phyloP scores from a whole-genome alignment of 2,329 filamentous ascomycete species.

The Aureobasidium sp. region DNA sequence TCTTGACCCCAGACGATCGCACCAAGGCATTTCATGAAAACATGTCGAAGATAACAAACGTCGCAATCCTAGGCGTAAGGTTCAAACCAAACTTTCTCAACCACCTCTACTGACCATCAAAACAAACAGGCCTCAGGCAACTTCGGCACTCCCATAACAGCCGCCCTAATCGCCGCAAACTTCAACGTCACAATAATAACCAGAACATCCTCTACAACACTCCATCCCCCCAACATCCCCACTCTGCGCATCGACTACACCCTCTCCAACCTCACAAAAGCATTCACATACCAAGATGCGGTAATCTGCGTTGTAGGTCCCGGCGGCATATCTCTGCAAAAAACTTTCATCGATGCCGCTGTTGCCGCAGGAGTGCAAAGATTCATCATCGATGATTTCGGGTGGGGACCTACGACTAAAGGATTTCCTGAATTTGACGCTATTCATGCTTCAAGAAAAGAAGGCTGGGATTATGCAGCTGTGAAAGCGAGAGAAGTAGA shows the following conservation, averaged over 20 bases:
- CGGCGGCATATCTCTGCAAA: constrained; percentile 15
- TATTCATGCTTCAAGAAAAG: background rate
- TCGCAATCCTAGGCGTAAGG: constrained; percentile 5
- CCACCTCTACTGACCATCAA: too few relatives aligned
- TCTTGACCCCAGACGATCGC: too few relatives aligned
- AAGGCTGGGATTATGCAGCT: constrained; percentile 22
- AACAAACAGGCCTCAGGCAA: constrained; percentile 18
- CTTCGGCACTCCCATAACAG: constrained; percentile 20
- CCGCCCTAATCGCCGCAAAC: constrained; percentile 14
- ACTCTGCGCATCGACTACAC: constrained; percentile 38
- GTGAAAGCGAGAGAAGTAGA: constrained; percentile 19
- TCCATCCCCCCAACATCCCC: constrained; percentile 22
- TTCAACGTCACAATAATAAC: constrained; percentile 49
- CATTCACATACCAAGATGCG: constrained; percentile 20
- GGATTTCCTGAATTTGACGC: constrained; percentile 14
- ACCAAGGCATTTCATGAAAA: background rate
- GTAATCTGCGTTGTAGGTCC: constrained; percentile 18
- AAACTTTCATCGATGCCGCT: constrained; percentile 18
- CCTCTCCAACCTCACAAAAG: constrained; percentile 38
- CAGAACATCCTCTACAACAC: constrained; percentile 35
- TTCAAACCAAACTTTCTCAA: too few relatives aligned
- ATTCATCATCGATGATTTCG: constrained; percentile 21
- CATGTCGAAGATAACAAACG: background rate
- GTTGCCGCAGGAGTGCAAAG: constrained; percentile 17
- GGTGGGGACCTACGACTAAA: constrained; percentile 27